Evolutionary conservation across 331 rosid species (phyloP), one percentile per base, ranked within the genome.

Genomic region (Pyrus hybrid): DNA sequence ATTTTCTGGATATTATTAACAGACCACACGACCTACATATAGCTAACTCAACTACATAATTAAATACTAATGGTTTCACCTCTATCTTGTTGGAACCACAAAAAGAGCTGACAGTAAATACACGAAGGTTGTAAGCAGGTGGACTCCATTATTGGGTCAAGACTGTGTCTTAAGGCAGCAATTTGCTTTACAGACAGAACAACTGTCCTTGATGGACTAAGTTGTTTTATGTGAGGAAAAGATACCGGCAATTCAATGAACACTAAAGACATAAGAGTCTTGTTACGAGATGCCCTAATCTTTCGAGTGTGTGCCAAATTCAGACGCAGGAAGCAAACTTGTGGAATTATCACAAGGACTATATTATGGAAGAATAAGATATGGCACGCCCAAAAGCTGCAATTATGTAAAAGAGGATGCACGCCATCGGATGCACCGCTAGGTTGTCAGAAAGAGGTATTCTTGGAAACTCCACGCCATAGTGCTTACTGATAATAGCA

Each of bases 261-360:
- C 56, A 41, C 17, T 22, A 23, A 41, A 25, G 35, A 25, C 60
- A 47, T 45, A 41, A 13, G 56, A 66, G 53, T 60, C 13, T 66
- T 63, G 73, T 49, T 76, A 33, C 37, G 25, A 25, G 80, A 54
- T 47, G 57, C 63, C 21, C 61, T 16, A n/a, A 67, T 35, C 49
- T 30, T 43, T 56, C 28, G 18, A 71, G 67, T 67, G 58, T 78
- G 64, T 51, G 37, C 68, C 74, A 66, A 81, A 57, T 57, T 57
- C 63, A 57, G 56, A 49, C 0, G 1, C 56, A 16, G 56, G 56
- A 49, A 16, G 56, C 56, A 49, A 17, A 5, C 56, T 49, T 49
- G 20, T 22, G 26, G 26, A 57, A 73, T 54, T 28, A 35, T 69
- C 74, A 65, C 65, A 30, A 8, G 57, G 10, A 75, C 56, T 75